phyloP scores from a whole-genome alignment of 2,329 filamentous ascomycete species.

The Decorospora gaudefroyi region DNA sequence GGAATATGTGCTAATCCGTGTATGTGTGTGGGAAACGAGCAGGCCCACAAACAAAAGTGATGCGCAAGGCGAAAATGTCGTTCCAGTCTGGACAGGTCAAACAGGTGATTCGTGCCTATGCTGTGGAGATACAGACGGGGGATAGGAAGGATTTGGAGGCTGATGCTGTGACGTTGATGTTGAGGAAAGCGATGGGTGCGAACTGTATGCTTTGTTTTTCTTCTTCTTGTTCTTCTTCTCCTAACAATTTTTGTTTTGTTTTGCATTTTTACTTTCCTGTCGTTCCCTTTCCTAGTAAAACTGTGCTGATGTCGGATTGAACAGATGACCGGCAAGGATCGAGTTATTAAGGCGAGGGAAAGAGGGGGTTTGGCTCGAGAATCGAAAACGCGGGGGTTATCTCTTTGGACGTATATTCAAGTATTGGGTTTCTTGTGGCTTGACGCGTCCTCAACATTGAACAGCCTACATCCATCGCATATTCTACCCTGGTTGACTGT shows the following conservation, averaged over 20 bases:
- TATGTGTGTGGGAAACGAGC: too few relatives aligned
- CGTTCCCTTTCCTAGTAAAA: too few relatives aligned
- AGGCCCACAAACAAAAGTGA: conserved; percentile 61
- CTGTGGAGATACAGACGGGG: conserved; percentile 65
- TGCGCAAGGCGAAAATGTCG: conserved; percentile 70
- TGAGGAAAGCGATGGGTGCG: conserved; percentile 69
- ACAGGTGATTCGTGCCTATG: conserved; percentile 65
- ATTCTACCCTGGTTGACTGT: too few relatives aligned
- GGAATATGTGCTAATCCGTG: too few relatives aligned
- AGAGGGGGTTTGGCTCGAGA: too few relatives aligned
- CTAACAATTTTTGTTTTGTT: not conserved
- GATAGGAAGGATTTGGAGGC: conserved; percentile 65
- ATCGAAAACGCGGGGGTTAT: too few relatives aligned
- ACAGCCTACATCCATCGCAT: too few relatives aligned
- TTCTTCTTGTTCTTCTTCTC: not conserved
- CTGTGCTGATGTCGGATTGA: not conserved
- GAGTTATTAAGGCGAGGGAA: conserved; percentile 26
- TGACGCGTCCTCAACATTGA: too few relatives aligned
- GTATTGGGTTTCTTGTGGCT: too few relatives aligned
- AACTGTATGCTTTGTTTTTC: conserved; percentile 64
- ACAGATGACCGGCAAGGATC: conserved; percentile 30
- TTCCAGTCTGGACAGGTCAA: conserved; percentile 70
- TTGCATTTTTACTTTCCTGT: too few relatives aligned
- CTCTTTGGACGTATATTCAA: too few relatives aligned
- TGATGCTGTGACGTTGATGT: conserved; percentile 62